A percentile compares a stretch with the other conserved stretches of the same genome.
These are phyloP conservation scores for Emericellopsis atlantica DNA, from an alignment of 2,329 filamentous ascomycete species.

Conservation along the genomic window DNA sequence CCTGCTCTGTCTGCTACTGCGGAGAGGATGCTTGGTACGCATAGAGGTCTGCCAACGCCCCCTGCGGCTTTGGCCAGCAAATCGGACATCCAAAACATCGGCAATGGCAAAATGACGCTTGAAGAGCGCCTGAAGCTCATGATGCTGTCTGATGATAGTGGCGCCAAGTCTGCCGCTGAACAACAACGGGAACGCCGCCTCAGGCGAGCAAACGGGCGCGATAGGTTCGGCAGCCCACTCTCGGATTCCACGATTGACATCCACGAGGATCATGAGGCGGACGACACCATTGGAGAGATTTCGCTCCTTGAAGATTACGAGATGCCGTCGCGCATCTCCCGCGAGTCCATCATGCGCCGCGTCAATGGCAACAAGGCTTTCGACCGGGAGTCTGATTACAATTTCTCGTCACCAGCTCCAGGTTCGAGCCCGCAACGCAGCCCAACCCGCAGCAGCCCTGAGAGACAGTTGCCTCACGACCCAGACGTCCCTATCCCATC, in stretches of 20 bases:
- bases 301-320: conserved; percentile 50
- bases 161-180: conserved; percentile 45
- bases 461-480: conserved; percentile 51
- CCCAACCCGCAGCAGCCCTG: conserved; percentile 32
- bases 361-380: conserved; percentile 54
- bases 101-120: conserved; percentile 64
- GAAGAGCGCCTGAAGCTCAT: conserved; percentile 80
- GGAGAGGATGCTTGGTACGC: conserved; percentile 55
- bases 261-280: conserved; percentile 34
- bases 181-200: conserved; percentile 58
- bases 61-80: conserved; percentile 58
- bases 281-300: conserved; percentile 48
- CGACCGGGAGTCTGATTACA: conserved; percentile 48
- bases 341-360: conserved; percentile 84
- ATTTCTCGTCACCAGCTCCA: conserved; percentile 49
- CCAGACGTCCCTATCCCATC: conserved; percentile 86
- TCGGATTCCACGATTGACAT: conserved; percentile 17
- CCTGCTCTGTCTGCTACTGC: conserved; percentile 56
- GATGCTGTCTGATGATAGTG: conserved; percentile 64
- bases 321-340: conserved; percentile 68
- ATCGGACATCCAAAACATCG: conserved; percentile 65
- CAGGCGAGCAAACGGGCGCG: conserved; percentile 44
- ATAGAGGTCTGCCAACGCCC: conserved; percentile 59
- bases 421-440: conserved; percentile 46
- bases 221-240: conserved; percentile 31